A percentile compares a stretch with the other conserved stretches of the same genome.
Conservation (phyloP, 2,329 filamentous ascomycete genomes). For the Elsinoe batatas region DNA sequence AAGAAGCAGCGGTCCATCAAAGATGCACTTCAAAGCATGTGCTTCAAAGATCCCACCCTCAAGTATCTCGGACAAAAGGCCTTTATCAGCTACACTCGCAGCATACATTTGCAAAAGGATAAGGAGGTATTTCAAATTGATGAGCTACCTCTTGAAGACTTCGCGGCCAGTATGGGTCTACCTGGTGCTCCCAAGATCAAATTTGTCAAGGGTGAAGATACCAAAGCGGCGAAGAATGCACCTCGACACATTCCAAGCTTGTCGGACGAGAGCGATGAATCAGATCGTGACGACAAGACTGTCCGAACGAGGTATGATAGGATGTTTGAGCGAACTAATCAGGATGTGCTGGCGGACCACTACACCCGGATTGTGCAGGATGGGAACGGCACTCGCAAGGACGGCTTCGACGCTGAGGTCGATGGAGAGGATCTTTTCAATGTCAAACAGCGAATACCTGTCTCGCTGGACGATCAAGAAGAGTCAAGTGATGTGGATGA, state of each 20-base stretch:
- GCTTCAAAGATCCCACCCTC: slow-evolving; percentile 85
- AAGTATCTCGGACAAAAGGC: slow-evolving; percentile 96
- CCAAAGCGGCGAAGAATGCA: slow-evolving; percentile 80
- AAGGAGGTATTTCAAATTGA: slow-evolving; percentile 84
- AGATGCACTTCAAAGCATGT: slow-evolving; percentile 83
- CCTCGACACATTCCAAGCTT: slow-evolving; percentile 50
- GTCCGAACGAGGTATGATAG: slow-evolving; percentile 92
- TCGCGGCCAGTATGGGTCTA: slow-evolving; percentile 73
- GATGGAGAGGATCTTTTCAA: slow-evolving; percentile 65
- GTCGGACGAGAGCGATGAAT: slow-evolving; percentile 43
- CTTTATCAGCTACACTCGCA: slow-evolving; percentile 81
- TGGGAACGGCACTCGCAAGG: slow-evolving; percentile 34
- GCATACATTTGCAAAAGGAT: slow-evolving; percentile 78
- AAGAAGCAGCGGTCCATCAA: slow-evolving; percentile 84
- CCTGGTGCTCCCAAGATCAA: slow-evolving; percentile 89
- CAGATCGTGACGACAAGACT: slow-evolving; percentile 43
- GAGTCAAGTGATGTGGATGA: slow-evolving; percentile 38
- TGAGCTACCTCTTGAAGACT: slow-evolving; percentile 75
- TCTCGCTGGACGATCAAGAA: slow-evolving; percentile 20
- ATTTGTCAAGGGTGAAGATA: slow-evolving; percentile 80
- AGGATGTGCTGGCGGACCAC: slow-evolving; percentile 88
- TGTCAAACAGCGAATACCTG: slow-evolving; percentile 74
- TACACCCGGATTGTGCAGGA: slow-evolving; percentile 74
- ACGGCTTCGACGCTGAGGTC: slow-evolving; percentile 27
- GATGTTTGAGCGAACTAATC: slow-evolving; percentile 96